These are phyloP conservation scores for Globisporangium mamillatum DNA, from an alignment of 352 stramenopile genomes.

Conservation along the genomic window DNA sequence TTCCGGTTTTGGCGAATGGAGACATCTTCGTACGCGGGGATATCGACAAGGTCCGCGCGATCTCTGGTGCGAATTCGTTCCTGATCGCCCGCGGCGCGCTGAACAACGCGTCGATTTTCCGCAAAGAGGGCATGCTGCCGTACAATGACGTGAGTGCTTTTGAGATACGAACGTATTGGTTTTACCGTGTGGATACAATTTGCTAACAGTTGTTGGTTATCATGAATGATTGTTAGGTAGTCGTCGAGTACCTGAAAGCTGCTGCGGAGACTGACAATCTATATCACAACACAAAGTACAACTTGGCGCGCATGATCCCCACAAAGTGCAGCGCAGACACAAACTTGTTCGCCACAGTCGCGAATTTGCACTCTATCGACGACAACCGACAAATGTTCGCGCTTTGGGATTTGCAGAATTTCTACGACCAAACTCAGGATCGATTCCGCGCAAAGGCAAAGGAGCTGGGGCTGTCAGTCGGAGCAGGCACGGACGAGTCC, in stretches of 20 bases:
- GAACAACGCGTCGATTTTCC: conserved; percentile 82
- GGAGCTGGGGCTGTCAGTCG: conserved; percentile 22
- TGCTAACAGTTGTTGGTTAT: neutral
- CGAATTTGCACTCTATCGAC: conserved; percentile 56
- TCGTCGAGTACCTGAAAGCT: conserved; percentile 63
- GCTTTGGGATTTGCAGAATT: conserved; percentile 60
- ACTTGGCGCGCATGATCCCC: conserved; percentile 80
- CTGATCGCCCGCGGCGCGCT: conserved; percentile 83
- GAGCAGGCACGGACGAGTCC: conserved; percentile 37
- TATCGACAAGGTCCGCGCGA: conserved; percentile 49
- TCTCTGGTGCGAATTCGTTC: conserved; percentile 70
- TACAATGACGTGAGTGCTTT: conserved; percentile 66
- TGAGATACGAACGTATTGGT: conserved; percentile 21
- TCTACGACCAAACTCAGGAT: conserved; percentile 54
- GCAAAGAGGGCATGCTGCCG: conserved; percentile 56
- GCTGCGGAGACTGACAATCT: conserved; percentile 83
- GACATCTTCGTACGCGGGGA: conserved; percentile 82
- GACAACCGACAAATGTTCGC: conserved; percentile 67
- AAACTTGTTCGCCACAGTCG: conserved; percentile 40
- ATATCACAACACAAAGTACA: conserved; percentile 92
- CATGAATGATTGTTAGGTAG: conserved; percentile 23
- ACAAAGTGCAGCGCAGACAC: conserved; percentile 37
- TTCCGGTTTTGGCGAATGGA: conserved; percentile 75
- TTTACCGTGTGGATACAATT: neutral
- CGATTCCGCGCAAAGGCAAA: conserved; percentile 44